These are phyloP conservation scores for Lachnellula arida DNA, from an alignment of 2,329 filamentous ascomycete species.

Conservation along the genomic window DNA sequence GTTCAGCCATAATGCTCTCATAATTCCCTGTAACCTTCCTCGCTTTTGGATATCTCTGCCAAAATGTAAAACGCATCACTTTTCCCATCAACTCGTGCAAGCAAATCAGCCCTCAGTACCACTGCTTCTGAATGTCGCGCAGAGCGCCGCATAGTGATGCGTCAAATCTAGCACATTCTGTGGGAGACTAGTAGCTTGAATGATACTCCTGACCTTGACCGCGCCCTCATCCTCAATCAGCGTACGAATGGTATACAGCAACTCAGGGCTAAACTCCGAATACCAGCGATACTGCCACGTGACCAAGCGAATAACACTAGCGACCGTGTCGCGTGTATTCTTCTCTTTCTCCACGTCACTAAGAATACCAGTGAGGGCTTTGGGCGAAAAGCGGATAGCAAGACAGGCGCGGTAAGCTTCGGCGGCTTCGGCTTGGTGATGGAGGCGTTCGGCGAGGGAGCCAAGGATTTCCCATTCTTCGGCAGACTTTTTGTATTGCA, in stretches of 20 bases:
- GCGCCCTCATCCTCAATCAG: constrained; percentile 97
- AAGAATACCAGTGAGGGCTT: constrained; percentile 81
- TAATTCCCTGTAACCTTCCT: neutral
- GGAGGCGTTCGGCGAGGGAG: constrained; percentile 83
- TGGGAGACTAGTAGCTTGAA: constrained; percentile 90
- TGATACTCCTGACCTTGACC: constrained; percentile 94
- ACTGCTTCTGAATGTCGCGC: constrained; percentile 90
- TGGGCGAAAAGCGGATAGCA: constrained; percentile 84
- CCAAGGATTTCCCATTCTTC: constrained; percentile 99
- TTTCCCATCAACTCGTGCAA: neutral
- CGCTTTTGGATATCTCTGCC: neutral
- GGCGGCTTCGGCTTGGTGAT: constrained; percentile 85
- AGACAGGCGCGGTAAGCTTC: constrained; percentile 92
- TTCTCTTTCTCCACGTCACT: constrained; percentile 72
- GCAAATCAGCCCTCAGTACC: constrained; percentile 43
- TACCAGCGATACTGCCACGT: constrained; percentile 99
- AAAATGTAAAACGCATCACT: neutral
- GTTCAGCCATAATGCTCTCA: neutral
- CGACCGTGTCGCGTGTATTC: constrained; percentile 75
- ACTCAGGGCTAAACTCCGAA: constrained; percentile 92
- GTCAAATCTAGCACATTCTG: constrained; percentile 92
- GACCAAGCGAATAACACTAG: constrained; percentile 82
- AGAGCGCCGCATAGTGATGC: constrained; percentile 92
- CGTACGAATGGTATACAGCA: constrained; percentile 82
- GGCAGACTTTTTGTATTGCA: constrained; percentile 93